Conservation (phyloP, 352 stramenopile genomes). For the Phytopythium helicoides region DNA sequence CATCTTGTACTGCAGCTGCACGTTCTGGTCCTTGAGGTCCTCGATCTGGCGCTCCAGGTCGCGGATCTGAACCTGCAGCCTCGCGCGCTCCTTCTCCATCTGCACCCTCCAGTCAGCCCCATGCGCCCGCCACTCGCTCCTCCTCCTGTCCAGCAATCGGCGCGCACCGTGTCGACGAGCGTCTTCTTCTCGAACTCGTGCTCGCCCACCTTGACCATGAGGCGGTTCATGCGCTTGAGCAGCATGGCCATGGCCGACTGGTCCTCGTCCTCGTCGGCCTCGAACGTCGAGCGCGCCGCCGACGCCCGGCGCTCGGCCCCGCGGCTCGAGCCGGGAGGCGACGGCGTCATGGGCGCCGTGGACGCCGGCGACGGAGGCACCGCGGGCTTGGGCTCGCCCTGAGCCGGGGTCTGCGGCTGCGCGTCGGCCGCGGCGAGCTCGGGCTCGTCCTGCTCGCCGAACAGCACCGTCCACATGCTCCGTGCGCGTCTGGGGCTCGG, state of each 20-base stretch:
- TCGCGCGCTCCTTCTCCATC: slow-evolving; percentile 80
- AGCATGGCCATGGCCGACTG: slow-evolving; percentile 72
- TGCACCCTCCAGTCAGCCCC: slow-evolving; percentile 14
- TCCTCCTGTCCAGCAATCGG: neutral
- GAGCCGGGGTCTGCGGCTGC: too few species aligned
- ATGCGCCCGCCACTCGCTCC: neutral
- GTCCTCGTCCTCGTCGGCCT: slow-evolving; percentile 3
- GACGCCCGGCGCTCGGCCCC: neutral
- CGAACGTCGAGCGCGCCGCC: neutral
- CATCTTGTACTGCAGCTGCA: slow-evolving; percentile 83
- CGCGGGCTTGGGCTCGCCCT: slow-evolving; percentile 11
- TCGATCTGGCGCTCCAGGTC: slow-evolving; percentile 59
- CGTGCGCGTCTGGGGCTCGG: too few species aligned
- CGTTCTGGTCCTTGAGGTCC: slow-evolving; percentile 76
- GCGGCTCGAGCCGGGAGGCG: slow-evolving; percentile 13
- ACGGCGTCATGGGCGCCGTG: slow-evolving; percentile 33
- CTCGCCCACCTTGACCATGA: slow-evolving; percentile 84
- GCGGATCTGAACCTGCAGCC: slow-evolving; percentile 32
- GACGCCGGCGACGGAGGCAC: slow-evolving; percentile 11
- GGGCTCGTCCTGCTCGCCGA: slow-evolving; percentile 42
- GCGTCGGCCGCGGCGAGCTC: too few species aligned
- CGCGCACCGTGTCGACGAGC: slow-evolving; percentile 58
- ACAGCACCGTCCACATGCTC: slow-evolving; percentile 58
- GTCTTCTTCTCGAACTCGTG: slow-evolving; percentile 89
- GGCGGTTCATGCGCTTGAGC: slow-evolving; percentile 70